phyloP scores from a whole-genome alignment of 1,284 basidiomycete genomes.

The Cerrena zonata region DNA sequence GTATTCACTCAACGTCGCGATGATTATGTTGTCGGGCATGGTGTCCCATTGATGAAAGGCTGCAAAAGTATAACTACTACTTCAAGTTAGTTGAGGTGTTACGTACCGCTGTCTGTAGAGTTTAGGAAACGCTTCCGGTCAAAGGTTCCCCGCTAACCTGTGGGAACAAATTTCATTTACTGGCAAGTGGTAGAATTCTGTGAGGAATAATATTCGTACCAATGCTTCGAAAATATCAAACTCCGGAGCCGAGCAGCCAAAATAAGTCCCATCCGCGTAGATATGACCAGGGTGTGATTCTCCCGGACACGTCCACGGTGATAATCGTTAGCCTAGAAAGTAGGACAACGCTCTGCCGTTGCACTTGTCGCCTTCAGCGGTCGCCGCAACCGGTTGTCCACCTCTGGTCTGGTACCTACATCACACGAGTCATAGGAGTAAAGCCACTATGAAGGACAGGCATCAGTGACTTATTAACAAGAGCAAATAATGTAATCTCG shows the following conservation, averaged over 20 bases:
- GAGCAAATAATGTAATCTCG: conserved; percentile 20
- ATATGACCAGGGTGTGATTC: conserved; percentile 79
- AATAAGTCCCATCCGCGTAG: conserved; percentile 48
- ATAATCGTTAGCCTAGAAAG: conserved; percentile 74
- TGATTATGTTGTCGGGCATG: conserved; percentile 37
- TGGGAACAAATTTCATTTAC: neutral
- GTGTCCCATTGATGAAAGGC: conserved; percentile 35
- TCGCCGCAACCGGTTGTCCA: conserved; percentile 34
- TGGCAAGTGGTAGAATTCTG: neutral
- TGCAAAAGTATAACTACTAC: conserved; percentile 9
- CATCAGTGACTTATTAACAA: too few relatives aligned
- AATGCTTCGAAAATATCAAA: conserved; percentile 80
- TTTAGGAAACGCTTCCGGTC: conserved; percentile 40
- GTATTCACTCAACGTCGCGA: conserved; percentile 36
- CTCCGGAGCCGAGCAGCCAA: conserved; percentile 81
- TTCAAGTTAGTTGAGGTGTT: neutral
- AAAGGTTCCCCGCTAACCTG: conserved; percentile 15
- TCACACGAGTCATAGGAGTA: too few relatives aligned
- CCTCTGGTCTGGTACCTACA: too few relatives aligned
- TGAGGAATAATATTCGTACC: conserved; percentile 26
- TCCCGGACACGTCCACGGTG: conserved; percentile 79
- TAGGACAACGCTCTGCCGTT: conserved; percentile 44
- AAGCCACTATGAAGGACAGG: too few relatives aligned
- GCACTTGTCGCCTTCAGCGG: conserved; percentile 32
- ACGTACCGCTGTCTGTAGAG: conserved; percentile 39